Evolutionary conservation across 129 eudicot species (phyloP).

Genomic region (carrot (Daucus carota)): DH1_v3.0 NC_030386.2:18271001-18271500

Average conservation of each 20-base stretch:
- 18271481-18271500: constrained; percentile 24
- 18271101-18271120: constrained; percentile 19
- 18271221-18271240: constrained; percentile 39
- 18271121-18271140: constrained; percentile 14
- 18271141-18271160: constrained; percentile 13
- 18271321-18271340: constrained; percentile 47
- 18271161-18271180: constrained; percentile 27
- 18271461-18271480: constrained; percentile 35
- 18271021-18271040: constrained; percentile 39
- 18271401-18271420: constrained; percentile 39
- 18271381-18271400: constrained; percentile 36
- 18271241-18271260: constrained; percentile 48
- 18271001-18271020: constrained; percentile 36
- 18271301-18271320: constrained; percentile 58
- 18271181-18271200: constrained; percentile 29
- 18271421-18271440: constrained; percentile 16
- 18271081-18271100: background rate
- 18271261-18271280: constrained; percentile 50
- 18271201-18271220: constrained; percentile 41
- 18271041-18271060: constrained; percentile 37
- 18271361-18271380: constrained; percentile 28
- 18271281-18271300: constrained; percentile 29
- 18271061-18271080: constrained; percentile 15
- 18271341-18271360: constrained; percentile 52
- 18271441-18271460: constrained; percentile 23